Conservation (phyloP, 2,329 filamentous ascomycete species). For the Fusarium sp. region DNA sequence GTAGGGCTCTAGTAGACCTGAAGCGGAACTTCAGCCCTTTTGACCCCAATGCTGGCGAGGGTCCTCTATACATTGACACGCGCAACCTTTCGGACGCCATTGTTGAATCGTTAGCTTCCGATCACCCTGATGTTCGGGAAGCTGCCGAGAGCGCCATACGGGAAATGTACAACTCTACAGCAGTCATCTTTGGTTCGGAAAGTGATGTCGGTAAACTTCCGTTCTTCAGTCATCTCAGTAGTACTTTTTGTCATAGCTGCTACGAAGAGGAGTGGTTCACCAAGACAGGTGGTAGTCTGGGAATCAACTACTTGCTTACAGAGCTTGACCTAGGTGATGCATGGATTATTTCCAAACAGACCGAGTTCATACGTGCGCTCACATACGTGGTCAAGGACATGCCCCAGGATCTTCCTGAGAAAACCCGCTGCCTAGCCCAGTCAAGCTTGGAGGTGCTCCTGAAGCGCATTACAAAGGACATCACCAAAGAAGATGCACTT, state of each 20-base stretch:
- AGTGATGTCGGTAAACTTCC: conserved; percentile 81
- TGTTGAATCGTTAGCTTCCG: conserved; percentile 90
- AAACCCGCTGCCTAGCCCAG: conserved; percentile 86
- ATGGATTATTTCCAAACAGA: conserved; percentile 87
- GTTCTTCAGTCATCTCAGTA: conserved; percentile 87
- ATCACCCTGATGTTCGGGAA: conserved; percentile 84
- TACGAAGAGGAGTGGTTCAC: conserved; percentile 99
- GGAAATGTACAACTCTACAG: conserved; percentile 82
- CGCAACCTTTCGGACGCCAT: conserved; percentile 90
- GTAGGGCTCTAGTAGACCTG: conserved; percentile 83
- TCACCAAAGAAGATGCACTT: conserved; percentile 80
- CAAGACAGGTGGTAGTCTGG: conserved; percentile 91
- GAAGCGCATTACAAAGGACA: conserved; percentile 81
- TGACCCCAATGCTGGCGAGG: conserved; percentile 88
- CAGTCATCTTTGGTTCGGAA: conserved; percentile 83
- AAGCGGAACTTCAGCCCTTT: conserved; percentile 86
- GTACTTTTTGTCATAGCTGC: conserved; percentile 92
- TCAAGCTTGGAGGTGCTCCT: conserved; percentile 86
- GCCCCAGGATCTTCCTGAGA: conserved; percentile 92
- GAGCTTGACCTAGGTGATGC: conserved; percentile 86
- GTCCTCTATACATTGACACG: conserved; percentile 88
- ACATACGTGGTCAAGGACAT: conserved; percentile 99
- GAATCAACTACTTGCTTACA: conserved; percentile 89
- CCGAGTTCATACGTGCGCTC: conserved; percentile 90
- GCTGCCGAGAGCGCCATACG: conserved; percentile 85